Base-by-base conservation (phyloP, 306 rosid genomes). In the Trifolium pratense region DNA sequence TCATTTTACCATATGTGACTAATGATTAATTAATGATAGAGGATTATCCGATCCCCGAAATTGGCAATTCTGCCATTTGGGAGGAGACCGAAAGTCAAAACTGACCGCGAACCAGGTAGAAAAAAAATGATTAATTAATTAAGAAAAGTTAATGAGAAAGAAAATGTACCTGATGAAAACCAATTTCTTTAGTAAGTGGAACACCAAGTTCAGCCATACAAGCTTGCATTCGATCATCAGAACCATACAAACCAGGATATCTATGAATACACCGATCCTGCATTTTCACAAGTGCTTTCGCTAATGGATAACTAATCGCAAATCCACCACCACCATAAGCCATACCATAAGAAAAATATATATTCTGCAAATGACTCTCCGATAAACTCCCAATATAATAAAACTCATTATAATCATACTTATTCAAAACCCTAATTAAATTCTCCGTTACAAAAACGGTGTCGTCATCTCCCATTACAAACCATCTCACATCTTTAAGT, bases 121-220 rank as follows among this genome's bases (percentile, higher is more conserved):
- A n/a, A n/a, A n/a, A n/a, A 21, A 21, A 1, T 21, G 2, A 21
- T 21, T 29, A 4, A 29, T 29, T 29, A 29, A 29, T 29, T 29
- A 29, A 29, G 8, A 32, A 32, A 32, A 32, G 8, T 32, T 1
- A 32, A 32, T 32, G 37, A 7, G 39, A 34, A 34, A 34, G 39
- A 34, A 6, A 34, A 0, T 34, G 39, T 36, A 59, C 91, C 97
- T 94, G 99, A 83, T 95, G 99, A 76, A 95, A 95, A 17, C 99
- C 99, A 83, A 90, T 82, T 85, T 95, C 89, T 65, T 87, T 95
- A 2, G 97, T 90, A 85, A 95, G 93, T 39, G 99, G 99, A 66
- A 95, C 97, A 23, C 99, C 99, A 77, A 95, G 97, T 83, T 95
- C 99, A 6, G 99, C 97, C 97, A 95, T 95, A 80, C 99, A 95